Percentiles rank a stretch among this genome's conserved stretches.
Conservation (phyloP, 208 protist genomes). For the Leishmania martiniquensis region DNA sequence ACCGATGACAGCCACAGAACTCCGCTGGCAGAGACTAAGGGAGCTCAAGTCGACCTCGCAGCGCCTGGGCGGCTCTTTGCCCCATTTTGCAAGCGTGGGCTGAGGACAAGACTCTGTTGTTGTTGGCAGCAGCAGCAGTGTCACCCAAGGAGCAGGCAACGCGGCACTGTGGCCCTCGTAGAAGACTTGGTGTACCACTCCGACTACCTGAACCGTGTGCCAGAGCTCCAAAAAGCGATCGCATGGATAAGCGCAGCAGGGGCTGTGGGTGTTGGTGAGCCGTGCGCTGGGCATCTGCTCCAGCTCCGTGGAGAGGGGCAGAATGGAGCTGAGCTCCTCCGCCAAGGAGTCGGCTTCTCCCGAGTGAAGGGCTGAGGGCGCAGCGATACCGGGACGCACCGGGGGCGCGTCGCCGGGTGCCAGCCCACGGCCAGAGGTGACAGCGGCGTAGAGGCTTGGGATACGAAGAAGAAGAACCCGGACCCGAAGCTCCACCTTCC, state of each 20-base stretch:
- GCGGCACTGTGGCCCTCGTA: slow-evolving; percentile 28
- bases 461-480: slow-evolving; percentile 21
- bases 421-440: slow-evolving; percentile 4
- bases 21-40: not conserved
- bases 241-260: slow-evolving; percentile 14
- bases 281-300: not conserved
- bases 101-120: not conserved
- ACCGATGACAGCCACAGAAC: slow-evolving; percentile 30
- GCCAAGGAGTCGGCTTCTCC: not conserved
- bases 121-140: slow-evolving; percentile 22
- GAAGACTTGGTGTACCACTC: slow-evolving; percentile 45
- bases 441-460: slow-evolving; percentile 7
- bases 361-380: not conserved
- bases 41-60: slow-evolving; percentile 17
- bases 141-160: slow-evolving; percentile 37
- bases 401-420: not conserved
- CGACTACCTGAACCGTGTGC: slow-evolving; percentile 25
- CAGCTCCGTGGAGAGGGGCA: not conserved
- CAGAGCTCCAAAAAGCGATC: slow-evolving; percentile 23
- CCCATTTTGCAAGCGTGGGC: not conserved
- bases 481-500: slow-evolving; percentile 2
- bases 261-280: not conserved
- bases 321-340: slow-evolving; percentile 1
- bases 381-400: not conserved
- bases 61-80: not conserved